Evolutionary conservation across 176 grass and related monocot genomes (phyloP), one percentile per base, ranked within the genome.

Genomic region (Coix lacrymajobi): DNA sequence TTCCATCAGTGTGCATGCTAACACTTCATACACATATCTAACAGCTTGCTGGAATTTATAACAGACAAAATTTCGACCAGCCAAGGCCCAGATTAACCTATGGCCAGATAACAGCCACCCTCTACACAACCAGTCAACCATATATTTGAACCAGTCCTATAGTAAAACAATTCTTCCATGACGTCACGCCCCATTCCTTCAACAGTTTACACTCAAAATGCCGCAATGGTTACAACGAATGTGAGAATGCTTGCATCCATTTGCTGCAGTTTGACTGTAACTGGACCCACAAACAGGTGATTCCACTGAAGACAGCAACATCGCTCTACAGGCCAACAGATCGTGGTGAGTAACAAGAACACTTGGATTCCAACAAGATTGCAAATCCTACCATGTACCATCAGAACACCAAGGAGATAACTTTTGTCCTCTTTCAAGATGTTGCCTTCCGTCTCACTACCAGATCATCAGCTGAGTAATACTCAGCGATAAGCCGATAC

Each of bases 401-500:
- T 82, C 71, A 72, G 30, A 85, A 77, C 11, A 66, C n/a, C 4
- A 76, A 37, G 26, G 65, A 22, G 39, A 31, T n/a, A n/a, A n/a
- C 12, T 62, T 79, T 79, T 24, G 26, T 43, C 31, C 71, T 70
- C 63, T 87, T 84, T 91, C 79, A 98, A 24, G 83, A 73, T 17
- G 89, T 85, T 76, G 82, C 51, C 67, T 85, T 96, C 75, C 80
- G 49, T 34, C 81, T 66, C 29, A 99, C 78, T 62, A 87, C 89
- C 19, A 99, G 79, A 87, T 96, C 93, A 93, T 99, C 93, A 73
- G 89, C 93, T 16, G 96, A 99, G 85, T 99, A 99, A 78, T 99
- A 96, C 76, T 99, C 96, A 26, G 96, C 91, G 79, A 96, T 99
- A 11, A 99, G 92, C 65, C 90, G 89, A 83, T 93, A 99, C 70